These are phyloP conservation scores for Castanospermum australe DNA, from an alignment of 306 rosid species.

Conservation along the genomic window DNA sequence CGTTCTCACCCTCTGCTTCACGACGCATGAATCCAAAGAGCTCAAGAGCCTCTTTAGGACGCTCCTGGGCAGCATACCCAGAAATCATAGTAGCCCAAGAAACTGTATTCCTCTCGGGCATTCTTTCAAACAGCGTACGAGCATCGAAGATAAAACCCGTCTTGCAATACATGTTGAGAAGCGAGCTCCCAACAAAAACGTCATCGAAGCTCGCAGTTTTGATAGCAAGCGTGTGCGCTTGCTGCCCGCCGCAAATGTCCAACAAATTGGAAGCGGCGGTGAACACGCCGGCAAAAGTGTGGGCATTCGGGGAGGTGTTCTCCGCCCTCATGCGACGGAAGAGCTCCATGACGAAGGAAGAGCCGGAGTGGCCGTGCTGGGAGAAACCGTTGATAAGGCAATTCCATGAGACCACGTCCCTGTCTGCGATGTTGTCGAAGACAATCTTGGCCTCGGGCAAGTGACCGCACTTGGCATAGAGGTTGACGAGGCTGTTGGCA, in stretches of 20 bases:
- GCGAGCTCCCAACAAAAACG: conserved; percentile 80
- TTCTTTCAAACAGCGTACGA: conserved; percentile 71
- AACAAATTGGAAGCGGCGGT: conserved; percentile 45
- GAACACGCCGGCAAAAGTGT: conserved; percentile 67
- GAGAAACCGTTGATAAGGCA: conserved; percentile 77
- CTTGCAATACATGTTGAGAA: conserved; percentile 64
- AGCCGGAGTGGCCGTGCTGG: conserved; percentile 32
- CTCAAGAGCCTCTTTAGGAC: conserved; percentile 51
- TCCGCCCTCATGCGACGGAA: conserved; percentile 53
- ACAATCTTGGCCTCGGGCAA: conserved; percentile 45
- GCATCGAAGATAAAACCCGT: conserved; percentile 53
- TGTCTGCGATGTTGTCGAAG: conserved; percentile 41
- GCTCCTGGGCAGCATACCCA: conserved; percentile 53
- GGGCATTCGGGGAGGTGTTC: conserved; percentile 53
- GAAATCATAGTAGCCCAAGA: conserved; percentile 88
- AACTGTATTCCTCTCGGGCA: conserved; percentile 61
- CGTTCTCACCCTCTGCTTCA: conserved; percentile 40
- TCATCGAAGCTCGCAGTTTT: conserved; percentile 50
- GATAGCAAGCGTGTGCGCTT: conserved; percentile 55
- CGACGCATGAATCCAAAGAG: conserved; percentile 48
- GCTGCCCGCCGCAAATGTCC: conserved; percentile 40
- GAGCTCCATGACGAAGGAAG: conserved; percentile 45
- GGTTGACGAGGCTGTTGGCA: conserved; percentile 57
- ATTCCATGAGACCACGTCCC: conserved; percentile 79
- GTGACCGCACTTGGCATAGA: conserved; percentile 60